phyloP scores from a whole-genome alignment of 108 stramenopile species.

The Cyclotella kingstonii region DNA sequence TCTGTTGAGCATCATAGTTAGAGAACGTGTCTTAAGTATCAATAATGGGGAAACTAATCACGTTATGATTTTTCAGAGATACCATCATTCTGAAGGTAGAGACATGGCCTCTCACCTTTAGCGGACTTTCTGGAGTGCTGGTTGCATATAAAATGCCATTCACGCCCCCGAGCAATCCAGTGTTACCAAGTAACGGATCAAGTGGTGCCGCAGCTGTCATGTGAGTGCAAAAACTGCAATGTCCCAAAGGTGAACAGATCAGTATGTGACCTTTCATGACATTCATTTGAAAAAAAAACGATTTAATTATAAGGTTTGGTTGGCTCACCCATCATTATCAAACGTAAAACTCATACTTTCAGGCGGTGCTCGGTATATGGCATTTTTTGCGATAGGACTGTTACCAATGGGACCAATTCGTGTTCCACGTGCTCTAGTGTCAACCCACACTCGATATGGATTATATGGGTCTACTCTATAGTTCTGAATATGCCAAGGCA shows the following conservation, averaged over 20 bases:
- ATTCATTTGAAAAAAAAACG: no score
- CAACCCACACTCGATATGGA: conserved; percentile 64
- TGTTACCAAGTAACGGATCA: conserved; percentile 61
- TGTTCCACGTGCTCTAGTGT: conserved; percentile 38
- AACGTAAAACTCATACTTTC: conserved; percentile 61
- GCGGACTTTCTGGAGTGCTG: conserved; percentile 23
- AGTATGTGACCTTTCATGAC: no score
- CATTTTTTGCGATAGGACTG: neutral
- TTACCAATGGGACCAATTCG: conserved; percentile 35
- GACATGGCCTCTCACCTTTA: conserved; percentile 7
- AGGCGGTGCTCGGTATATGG: conserved; percentile 47
- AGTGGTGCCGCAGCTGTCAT: conserved; percentile 55
- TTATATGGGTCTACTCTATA: conserved; percentile 74
- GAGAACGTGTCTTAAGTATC: conserved; percentile 33
- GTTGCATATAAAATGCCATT: conserved; percentile 62
- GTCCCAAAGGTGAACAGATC: no score
- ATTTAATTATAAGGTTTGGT: no score
- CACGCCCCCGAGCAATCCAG: conserved; percentile 56
- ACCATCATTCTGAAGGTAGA: no score
- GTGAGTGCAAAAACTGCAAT: conserved; percentile 59
- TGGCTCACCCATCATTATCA: conserved; percentile 69
- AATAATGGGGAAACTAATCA: neutral
- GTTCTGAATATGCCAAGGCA: conserved; percentile 1
- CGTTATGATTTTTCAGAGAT: neutral
- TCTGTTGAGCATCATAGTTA: conserved; percentile 37